Conservation (phyloP, 768 basidiomycete species). For the Tulasnella sp. region DNA sequence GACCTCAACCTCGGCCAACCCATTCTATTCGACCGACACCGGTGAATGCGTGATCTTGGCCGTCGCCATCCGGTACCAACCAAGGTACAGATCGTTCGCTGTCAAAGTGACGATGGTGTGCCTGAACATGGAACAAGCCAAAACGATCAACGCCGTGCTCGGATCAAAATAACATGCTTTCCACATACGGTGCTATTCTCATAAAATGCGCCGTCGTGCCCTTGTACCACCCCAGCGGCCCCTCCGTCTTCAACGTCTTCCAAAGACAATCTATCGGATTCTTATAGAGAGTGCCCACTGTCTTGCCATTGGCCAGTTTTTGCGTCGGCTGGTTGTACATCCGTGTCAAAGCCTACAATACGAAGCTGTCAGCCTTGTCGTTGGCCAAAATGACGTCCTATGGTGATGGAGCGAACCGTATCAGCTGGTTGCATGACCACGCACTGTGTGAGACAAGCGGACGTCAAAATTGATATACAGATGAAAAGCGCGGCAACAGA, state of each 20-base stretch:
- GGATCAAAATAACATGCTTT: background rate
- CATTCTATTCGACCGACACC: too few species aligned
- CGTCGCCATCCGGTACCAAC: slow-evolving; percentile 11
- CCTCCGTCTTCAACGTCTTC: slow-evolving; percentile 90
- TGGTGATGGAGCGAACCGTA: slow-evolving; percentile 42
- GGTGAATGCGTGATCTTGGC: background rate
- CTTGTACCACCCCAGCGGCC: slow-evolving; percentile 91
- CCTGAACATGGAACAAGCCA: background rate
- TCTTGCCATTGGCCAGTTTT: slow-evolving; percentile 53
- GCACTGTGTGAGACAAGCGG: slow-evolving; percentile 36
- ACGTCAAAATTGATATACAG: background rate
- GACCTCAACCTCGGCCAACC: too few species aligned
- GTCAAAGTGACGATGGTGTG: slow-evolving; percentile 80
- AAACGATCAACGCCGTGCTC: too few species aligned
- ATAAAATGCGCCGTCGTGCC: slow-evolving; percentile 33
- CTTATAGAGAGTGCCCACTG: slow-evolving; percentile 69
- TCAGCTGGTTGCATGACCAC: slow-evolving; percentile 92
- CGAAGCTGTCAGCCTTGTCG: background rate
- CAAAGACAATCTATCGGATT: slow-evolving; percentile 93
- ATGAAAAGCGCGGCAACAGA: slow-evolving; percentile 3
- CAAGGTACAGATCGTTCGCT: slow-evolving; percentile 38
- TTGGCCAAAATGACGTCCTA: slow-evolving; percentile 1
- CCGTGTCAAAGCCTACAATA: slow-evolving; percentile 63
- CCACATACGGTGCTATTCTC: background rate
- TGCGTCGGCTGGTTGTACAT: slow-evolving; percentile 93